phyloP scores from a whole-genome alignment of 192 early-diverging fungal species.

The Mortierella claussenii region DNA sequence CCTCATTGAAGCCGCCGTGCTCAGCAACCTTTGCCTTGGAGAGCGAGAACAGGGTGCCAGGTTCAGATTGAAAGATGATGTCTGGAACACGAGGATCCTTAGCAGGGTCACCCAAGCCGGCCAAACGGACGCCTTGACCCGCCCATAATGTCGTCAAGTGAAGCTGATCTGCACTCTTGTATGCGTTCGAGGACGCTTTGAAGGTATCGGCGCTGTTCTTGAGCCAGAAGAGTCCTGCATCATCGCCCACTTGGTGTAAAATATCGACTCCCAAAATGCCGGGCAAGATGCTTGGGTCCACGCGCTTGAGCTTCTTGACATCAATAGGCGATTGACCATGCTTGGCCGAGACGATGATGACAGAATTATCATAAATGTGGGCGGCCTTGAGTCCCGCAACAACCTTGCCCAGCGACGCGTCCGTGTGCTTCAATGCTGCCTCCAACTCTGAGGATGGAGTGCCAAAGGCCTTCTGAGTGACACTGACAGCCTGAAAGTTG shows the following conservation, averaged over 20 bases:
- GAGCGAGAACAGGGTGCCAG: conserved; percentile 15
- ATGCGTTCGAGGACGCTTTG: conserved; percentile 13
- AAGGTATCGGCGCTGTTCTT: conserved; percentile 19
- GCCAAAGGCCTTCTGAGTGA: conserved; percentile 3
- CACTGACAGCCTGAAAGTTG: conserved; percentile 5
- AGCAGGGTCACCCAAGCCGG: conserved; percentile 21
- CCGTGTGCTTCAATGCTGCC: neutral
- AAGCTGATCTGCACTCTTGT: conserved; percentile 5
- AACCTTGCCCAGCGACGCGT: conserved; percentile 1
- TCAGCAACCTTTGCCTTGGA: conserved; percentile 19
- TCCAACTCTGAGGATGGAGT: conserved; percentile 1
- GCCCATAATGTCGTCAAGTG: conserved; percentile 21
- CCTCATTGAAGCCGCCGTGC: conserved; percentile 34
- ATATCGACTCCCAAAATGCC: conserved; percentile 1
- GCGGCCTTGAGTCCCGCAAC: conserved; percentile 9
- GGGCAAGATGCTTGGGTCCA: conserved; percentile 1
- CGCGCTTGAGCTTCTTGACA: conserved; percentile 1
- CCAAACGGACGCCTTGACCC: conserved; percentile 10
- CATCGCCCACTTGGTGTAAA: conserved; percentile 11
- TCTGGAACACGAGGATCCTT: conserved; percentile 27
- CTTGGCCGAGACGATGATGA: conserved; percentile 16
- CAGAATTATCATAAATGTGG: conserved; percentile 7
- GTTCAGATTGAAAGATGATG: conserved; percentile 18
- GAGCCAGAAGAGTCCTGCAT: conserved; percentile 25
- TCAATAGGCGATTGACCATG: conserved; percentile 10